phyloP scores from a whole-genome alignment of 257 asterid species.

The Schizonepeta tenuifolia region DNA sequence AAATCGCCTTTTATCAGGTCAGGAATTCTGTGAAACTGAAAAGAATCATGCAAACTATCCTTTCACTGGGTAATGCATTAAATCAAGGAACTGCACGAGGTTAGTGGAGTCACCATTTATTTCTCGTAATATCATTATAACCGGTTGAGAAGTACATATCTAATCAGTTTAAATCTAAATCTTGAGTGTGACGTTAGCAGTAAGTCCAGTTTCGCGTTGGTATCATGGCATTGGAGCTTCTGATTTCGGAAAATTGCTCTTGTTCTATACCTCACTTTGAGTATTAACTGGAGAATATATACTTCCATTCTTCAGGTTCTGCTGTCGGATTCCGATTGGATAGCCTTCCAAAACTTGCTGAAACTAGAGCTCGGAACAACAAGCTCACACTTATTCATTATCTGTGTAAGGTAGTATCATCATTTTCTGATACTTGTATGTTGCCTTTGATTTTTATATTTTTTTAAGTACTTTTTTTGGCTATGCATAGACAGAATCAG shows the following conservation, averaged over 20 bases:
- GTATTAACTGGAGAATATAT: background rate
- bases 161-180: background rate
- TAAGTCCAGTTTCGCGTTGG: too few relatives aligned
- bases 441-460: background rate
- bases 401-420: slow-evolving; percentile 71
- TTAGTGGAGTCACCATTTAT: slow-evolving; percentile 30
- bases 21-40: slow-evolving; percentile 76
- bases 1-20: slow-evolving; percentile 56
- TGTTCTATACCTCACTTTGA: too few relatives aligned
- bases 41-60: slow-evolving; percentile 82
- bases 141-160: background rate
- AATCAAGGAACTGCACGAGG: slow-evolving; percentile 97
- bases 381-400: slow-evolving; percentile 91
- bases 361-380: slow-evolving; percentile 79
- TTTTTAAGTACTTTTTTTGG: background rate
- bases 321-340: slow-evolving; percentile 93
- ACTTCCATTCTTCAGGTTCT: slow-evolving; percentile 57
- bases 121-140: background rate
- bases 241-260: too few relatives aligned
- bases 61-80: slow-evolving; percentile 83
- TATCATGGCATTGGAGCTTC: too few relatives aligned
- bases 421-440: slow-evolving; percentile 10
- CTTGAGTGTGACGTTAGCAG: background rate
- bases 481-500: background rate
- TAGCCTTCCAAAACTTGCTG: slow-evolving; percentile 86